Evolutionary conservation across 139 green algal genomes (phyloP).

Genomic region (Limnomonas spitsbergensis): DNA sequence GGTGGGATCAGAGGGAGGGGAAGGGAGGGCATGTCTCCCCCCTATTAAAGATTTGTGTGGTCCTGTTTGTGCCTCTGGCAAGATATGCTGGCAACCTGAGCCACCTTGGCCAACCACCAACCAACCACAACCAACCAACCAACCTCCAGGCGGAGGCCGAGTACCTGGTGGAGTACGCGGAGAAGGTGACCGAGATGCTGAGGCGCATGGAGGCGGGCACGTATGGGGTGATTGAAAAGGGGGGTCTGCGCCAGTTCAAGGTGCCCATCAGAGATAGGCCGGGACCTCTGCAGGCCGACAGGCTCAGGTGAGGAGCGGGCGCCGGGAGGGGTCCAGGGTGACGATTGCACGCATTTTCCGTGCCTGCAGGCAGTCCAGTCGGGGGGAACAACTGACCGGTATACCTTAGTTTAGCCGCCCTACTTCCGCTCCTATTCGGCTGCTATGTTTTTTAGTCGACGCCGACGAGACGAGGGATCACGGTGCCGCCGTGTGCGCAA

Average conservation of each 20-base stretch:
- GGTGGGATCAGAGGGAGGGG: not conserved
- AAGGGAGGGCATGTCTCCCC: not conserved
- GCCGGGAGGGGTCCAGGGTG: too few species aligned
- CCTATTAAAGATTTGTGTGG: not conserved
- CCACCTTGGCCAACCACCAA: too few species aligned
- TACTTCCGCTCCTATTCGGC: too few species aligned
- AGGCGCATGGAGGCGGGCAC: conserved; percentile 33
- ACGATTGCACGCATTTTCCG: too few species aligned
- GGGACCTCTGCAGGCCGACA: not conserved
- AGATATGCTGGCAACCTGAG: not conserved
- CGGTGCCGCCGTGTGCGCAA: too few species aligned
- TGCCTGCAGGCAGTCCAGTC: too few species aligned
- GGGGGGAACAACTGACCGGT: too few species aligned
- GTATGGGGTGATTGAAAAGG: conserved; percentile 28
- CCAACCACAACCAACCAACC: too few species aligned
- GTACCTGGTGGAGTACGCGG: conserved; percentile 26
- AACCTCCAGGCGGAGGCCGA: conserved; percentile 21
- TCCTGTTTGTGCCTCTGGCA: not conserved
- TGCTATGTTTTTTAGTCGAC: too few species aligned
- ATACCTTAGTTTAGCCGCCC: too few species aligned
- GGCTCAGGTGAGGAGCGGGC: not conserved
- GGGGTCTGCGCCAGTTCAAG: conserved; percentile 14
- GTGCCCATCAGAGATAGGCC: not conserved
- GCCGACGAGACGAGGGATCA: too few species aligned
- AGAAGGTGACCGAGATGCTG: conserved; percentile 35